Evolutionary conservation across 108 stramenopile genomes (phyloP).

Genomic region (Pseudonitzschia multiseries): DNA sequence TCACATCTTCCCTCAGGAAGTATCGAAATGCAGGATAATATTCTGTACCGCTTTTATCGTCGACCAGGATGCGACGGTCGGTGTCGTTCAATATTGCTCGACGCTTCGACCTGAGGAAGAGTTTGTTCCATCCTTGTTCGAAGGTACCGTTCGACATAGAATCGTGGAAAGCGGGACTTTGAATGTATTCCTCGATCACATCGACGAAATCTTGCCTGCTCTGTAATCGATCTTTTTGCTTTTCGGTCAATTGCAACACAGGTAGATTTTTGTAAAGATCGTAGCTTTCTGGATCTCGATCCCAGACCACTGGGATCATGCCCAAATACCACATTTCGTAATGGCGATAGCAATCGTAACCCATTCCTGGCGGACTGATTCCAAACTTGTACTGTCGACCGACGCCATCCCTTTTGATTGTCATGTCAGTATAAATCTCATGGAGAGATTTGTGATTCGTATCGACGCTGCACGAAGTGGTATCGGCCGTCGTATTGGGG

Average conservation of each 20-base stretch:
- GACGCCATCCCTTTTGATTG: neutral
- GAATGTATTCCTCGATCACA: conserved; percentile 12
- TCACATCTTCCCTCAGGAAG: neutral
- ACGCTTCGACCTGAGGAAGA: conserved; percentile 24
- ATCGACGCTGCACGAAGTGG: neutral
- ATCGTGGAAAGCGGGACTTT: conserved; percentile 18
- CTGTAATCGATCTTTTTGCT: neutral
- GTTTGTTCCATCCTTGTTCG: conserved; percentile 19
- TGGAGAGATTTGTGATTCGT: neutral
- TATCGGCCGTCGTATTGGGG: neutral
- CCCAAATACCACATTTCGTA: conserved; percentile 34
- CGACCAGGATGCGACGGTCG: neutral
- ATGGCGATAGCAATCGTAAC: conserved; percentile 36
- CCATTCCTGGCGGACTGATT: conserved; percentile 26
- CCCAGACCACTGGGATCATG: conserved; percentile 32
- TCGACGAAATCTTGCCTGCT: conserved; percentile 8
- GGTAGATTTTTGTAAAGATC: conserved; percentile 29
- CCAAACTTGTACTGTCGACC: conserved; percentile 22
- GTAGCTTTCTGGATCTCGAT: neutral
- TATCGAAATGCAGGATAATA: conserved; percentile 18
- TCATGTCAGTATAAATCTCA: conserved; percentile 3
- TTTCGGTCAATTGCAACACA: conserved; percentile 22
- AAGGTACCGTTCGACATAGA: neutral
- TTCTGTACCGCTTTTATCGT: conserved; percentile 18
- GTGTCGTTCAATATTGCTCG: conserved; percentile 19